Base-by-base conservation (phyloP, 2,329 filamentous ascomycete species). In the Clonostachys sp. region DNA sequence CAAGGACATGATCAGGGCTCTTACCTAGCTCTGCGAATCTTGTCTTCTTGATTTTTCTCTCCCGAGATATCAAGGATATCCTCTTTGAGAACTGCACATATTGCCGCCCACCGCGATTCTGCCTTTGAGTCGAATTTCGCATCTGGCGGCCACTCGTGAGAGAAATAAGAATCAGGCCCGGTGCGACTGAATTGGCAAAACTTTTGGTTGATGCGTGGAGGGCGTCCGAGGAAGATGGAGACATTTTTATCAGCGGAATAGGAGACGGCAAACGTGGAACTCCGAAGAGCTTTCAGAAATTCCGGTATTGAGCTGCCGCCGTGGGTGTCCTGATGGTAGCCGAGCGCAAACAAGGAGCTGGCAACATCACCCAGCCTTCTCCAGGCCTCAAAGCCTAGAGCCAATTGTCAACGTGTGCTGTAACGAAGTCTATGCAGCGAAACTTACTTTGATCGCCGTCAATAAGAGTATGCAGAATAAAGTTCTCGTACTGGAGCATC, bases 201-300 rank as follows among this genome's bases (percentile, higher is more conserved):
- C 24, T 24, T 33, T 30, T 43, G 20, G 17, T 24, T 10, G 13
- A 76, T 68, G 4, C 72, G 62, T 6, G 72, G 71, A 5, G 73
- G 73, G 5, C 73, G 61, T 5, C 73, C 73, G 16, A 75, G 64
- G 24, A 30, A 30, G 24, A 30, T 30, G 3, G 24, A 30, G 45
- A 77, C 55, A 35, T 64, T 69, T 47, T 75, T 77, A 48, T 76
- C 74, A 7, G 65, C 65, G 13, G 67, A 66, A 48, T 73, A 77
- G 6, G 64, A 62, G 4, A 65, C 61, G 8, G 66, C 66, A 50
- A 75, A 73, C 8, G 65, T 65, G 7, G 59, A 57, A 47, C 62
- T 62, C 24, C 71, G 60, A 49, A 74, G 61, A 43, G 71, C 61
- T 1, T 54, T 57, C 4, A 75, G 57, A 17, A 71, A 74, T 5